Evolutionary conservation across 2,329 filamentous ascomycete genomes (phyloP), one percentile per base, ranked within the genome.

Genomic region (Simplicillium sp.): DNA sequence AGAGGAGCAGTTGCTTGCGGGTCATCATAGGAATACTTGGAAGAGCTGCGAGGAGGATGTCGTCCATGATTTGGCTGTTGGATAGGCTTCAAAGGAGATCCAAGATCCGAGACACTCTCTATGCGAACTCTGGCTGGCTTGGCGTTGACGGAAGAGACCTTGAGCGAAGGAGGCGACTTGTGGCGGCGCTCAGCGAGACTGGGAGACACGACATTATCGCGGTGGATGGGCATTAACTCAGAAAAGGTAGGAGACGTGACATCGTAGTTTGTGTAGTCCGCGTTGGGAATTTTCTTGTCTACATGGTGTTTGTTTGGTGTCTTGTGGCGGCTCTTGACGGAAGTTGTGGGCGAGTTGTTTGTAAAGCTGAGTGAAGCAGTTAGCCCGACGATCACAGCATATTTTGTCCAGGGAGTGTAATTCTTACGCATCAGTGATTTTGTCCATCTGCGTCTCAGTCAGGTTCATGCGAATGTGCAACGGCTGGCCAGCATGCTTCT

Each of bases 361-460:
- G 58, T 57, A 36, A 65, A 63, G 11, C 61, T 64, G 28, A 25
- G 20, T 25, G 20, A 9, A 25, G 20, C 20, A 25, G 20, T 25
- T 9, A 25, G 9, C 5, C 20, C 9, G 20, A 9, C 20, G 6
- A 25, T 9, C 5, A 9, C 20, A 9, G 9, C 9, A 9, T 25
- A 25, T 6, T 5, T 25, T 25, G 20, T n/a, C n/a, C n/a, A n/a
- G 9, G 9, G 20, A 25, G 6, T 14, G 12, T 28, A 9, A 15
- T 25, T 39, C 65, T 45, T 58, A 71, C 70, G 61, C 65, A 37
- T 66, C 59, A 3, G 69, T 64, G 34, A 73, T 56, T 44, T 59
- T 66, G 42, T 71, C 64, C 58, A 73, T 64, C 44, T 72, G 67
- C 1, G 59, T 62, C 36, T 71, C 66, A 4, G 68, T 73, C 41